These are phyloP conservation scores for Chondrus crispus DNA, from an alignment of 23 red algal species.

Conservation along the genomic window DNA sequence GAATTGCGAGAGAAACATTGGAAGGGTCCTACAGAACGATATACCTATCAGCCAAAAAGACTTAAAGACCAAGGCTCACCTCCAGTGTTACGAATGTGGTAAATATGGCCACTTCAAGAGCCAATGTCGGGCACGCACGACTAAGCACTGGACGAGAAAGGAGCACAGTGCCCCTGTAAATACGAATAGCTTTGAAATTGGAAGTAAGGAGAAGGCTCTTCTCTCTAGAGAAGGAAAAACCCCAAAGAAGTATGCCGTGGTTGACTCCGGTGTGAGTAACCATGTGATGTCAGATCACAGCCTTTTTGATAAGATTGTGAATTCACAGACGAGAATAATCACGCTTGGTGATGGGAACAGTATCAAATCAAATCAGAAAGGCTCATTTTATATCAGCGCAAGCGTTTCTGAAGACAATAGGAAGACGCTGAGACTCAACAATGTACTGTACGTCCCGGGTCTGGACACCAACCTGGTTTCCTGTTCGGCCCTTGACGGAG, in stretches of 20 bases:
- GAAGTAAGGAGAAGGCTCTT: too few species aligned
- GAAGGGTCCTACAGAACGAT: not conserved
- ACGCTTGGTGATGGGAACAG: too few species aligned
- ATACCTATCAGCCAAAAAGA: not conserved
- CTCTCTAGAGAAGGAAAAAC: too few species aligned
- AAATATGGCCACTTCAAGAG: not conserved
- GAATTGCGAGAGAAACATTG: not conserved
- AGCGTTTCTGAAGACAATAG: not conserved
- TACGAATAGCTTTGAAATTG: too few species aligned
- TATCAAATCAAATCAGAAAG: too few species aligned
- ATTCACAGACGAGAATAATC: too few species aligned
- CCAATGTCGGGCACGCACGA: not conserved
- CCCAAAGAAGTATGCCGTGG: too few species aligned
- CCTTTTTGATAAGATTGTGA: too few species aligned
- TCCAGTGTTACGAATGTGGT: not conserved
- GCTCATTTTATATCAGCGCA: too few species aligned
- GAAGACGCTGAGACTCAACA: not conserved
- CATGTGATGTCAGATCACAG: not conserved
- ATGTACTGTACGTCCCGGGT: not conserved
- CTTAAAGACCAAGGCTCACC: not conserved
- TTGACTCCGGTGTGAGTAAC: not conserved
- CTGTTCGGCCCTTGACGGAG: not conserved
- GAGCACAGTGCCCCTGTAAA: too few species aligned
- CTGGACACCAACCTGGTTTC: not conserved
- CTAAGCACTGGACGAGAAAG: too few species aligned